Base-by-base conservation (phyloP, 768 basidiomycete genomes). In the Lactarius hengduanensis region DNA sequence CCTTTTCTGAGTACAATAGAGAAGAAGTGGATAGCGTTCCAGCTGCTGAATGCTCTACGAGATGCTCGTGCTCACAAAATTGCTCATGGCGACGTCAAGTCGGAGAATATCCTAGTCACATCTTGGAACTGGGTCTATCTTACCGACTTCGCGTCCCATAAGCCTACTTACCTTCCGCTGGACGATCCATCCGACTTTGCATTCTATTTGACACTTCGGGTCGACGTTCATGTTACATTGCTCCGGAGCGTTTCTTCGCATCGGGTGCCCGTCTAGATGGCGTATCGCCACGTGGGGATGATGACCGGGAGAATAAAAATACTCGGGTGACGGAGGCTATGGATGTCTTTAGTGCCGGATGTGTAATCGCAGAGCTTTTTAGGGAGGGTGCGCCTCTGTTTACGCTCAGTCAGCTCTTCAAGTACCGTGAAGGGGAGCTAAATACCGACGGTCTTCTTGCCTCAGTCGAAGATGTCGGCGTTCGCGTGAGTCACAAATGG, bases 1-100 rank as follows among this genome's bases (percentile, higher is more conserved):
- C 97, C 97, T 4, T 99, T 98, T 78, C 81, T 99, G 47, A 90
- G 87, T 68, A 76, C 82, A 67, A 83, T 98, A 28, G 97, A 99
- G 80, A 98, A 98, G 84, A 94, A 93, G 74, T 99, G 96, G 97
- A 94, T 98, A 65, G 88, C 91, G 0, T 99, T 94, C 73, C 97
- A 98, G 76, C 80, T 98, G 1, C 80, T 98, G 67, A 89, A 86
- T 32, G 93, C 89, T 2, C 82, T 99, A 50, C 84, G 90, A 28
- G 92, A 93, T 71, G 87, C 92, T 0, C 85, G 93, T 30, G 86
- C 87, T 62, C 87, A 89, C 59, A 92, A 96, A 79, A 81, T 96
- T n/a, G 85, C 96, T 2, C 97, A 99, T 76, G 97, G 97, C 11
- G 96, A 98, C 76, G 91, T 99, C 80, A 98, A 98, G 77, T 94